phyloP scores from a whole-genome alignment of 2,329 filamentous ascomycete genomes.

The Fusarium xyrophilum region DNA sequence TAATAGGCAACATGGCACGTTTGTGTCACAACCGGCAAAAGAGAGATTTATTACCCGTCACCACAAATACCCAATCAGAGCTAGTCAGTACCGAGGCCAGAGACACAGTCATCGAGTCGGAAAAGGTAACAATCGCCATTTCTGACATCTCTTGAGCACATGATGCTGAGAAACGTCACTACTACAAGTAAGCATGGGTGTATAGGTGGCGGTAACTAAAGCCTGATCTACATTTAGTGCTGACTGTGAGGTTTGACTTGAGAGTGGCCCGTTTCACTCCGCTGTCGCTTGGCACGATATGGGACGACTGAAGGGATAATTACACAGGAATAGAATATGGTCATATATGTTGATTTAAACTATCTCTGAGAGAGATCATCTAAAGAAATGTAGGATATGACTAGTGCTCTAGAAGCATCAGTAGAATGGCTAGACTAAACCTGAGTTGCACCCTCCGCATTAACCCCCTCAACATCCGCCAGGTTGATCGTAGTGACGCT shows the following conservation, averaged over 20 bases:
- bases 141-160: background rate
- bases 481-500: background rate
- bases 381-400: background rate
- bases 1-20: background rate
- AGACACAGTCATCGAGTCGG: background rate
- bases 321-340: background rate
- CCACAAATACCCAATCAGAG: background rate
- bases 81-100: background rate
- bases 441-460: background rate
- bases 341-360: background rate
- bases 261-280: too few relatives aligned
- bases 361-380: background rate
- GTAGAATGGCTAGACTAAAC: background rate
- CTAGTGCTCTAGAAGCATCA: background rate
- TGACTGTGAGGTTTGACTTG: background rate
- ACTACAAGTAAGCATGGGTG: background rate
- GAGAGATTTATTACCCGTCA: background rate
- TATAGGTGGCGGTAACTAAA: background rate
- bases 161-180: too few relatives aligned
- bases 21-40: background rate
- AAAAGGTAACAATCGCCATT: background rate
- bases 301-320: background rate
- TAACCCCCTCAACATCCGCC: background rate
- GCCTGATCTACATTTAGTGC: background rate
- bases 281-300: background rate